Evolutionary conservation across 768 basidiomycete species (phyloP), one percentile per base, ranked within the genome.

Genomic region (Tulasnella sp.): DNA sequence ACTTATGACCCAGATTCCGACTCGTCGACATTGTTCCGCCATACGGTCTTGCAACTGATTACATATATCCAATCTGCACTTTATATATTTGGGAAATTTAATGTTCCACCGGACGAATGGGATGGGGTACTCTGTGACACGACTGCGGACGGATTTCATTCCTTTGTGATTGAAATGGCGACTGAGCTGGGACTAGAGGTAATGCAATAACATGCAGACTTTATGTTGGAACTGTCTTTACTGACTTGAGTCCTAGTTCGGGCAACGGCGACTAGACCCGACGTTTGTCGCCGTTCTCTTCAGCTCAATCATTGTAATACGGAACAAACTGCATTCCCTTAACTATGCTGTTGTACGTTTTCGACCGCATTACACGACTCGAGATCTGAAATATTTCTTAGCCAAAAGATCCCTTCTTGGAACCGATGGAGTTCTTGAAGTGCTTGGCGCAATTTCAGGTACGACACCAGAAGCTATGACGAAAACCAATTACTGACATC

Each of bases 371-470:
- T n/a, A n/a, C n/a, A n/a, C n/a, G n/a, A n/a, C n/a, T n/a, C n/a
- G n/a, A 10, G 10, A 13, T 20, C 19, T 39, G 19, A 57, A 70
- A 58, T 56, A 62, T 28, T 66, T 79, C 32, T 41, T 19, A 58
- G 37, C 81, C 85, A 2, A 80, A 79, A 62, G 87, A 89, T 62
- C 86, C 87, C 1, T 87, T 90, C 60, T 66, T 83, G 39, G 74
- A 84, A 51, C 82, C 83, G 0, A 62, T 73, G 34, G 66, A 66
- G 7, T 81, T 89, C 54, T 59, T 72, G 19, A 63, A 66, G 22
- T 72, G 74, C 1, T 66, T 88, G 5, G 58, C 63, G 1, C 54
- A 56, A 24, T 69, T 67, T 43, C 61, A 61, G 13, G 41, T 55
- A 3, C 20, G 35, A 28, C 45, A 37, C 12, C 56, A 37, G 24